Base-by-base conservation (phyloP, 345 rosid genomes). In the Limnanthes douglasii region DNA sequence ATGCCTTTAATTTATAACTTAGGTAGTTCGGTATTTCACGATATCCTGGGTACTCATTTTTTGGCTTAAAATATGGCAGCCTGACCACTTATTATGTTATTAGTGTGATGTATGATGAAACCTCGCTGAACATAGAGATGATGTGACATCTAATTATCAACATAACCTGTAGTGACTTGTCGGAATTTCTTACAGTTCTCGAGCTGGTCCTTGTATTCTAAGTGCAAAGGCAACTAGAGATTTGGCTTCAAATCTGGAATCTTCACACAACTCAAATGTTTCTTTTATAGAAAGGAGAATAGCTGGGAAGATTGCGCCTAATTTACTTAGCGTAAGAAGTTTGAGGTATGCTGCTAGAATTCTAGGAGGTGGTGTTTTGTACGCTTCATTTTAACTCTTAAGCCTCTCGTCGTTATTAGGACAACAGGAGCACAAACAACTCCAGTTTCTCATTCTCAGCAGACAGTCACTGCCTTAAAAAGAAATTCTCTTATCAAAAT, bases 301-400 rank as follows among this genome's bases (percentile, higher is more conserved):
- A 53, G 43, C 48, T 64, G 66, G n/a, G 23, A 75, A 59, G 66
- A 53, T 37, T 31, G 34, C 34, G 42, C 34, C 66, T 49, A 68
- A 60, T 60, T 31, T 55, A 37, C 65, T 70, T 56, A 47, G 62
- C 50, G 43, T 64, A 31, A 69, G 51, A 47, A 51, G 17, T 41
- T 60, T 37, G 35, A 66, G 81, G 94, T 77, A 44, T 33, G 32
- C 50, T 19, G 29, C 44, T 2, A 17, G 20, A 14, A 17, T 33
- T 31, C 6, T n/a, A 20, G 28, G 8, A 37, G 14, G 20, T 43
- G 20, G 33, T 53, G n/a, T 29, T 9, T 15, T 17, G 21, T 20
- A 36, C 10, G 4, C 5, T 21, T 19, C 12, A 23, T 41, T 34
- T 15, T 24, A 8, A 45, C 22, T 21, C 10, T 30, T 22, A 13